A percentile compares a stretch with the other conserved stretches of the same genome.
Conservation (phyloP, 768 basidiomycete genomes). For the Glaciozyma martinii region DNA sequence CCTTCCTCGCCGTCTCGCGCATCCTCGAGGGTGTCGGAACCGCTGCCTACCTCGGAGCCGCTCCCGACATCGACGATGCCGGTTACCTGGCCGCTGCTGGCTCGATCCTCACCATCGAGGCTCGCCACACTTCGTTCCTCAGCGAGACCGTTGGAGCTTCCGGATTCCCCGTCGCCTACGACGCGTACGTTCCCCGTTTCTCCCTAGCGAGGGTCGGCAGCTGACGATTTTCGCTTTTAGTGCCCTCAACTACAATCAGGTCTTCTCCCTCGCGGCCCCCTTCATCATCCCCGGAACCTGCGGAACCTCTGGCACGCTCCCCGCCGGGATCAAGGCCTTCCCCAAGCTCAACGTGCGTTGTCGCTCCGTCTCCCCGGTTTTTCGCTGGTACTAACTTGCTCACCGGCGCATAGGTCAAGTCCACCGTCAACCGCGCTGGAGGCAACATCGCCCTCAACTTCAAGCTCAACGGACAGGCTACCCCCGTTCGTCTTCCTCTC, state of each 20-base stretch:
- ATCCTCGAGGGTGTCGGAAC: slow-evolving; percentile 22
- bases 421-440: no score
- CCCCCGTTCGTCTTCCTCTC: no score
- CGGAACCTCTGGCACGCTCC: neutral
- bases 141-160: neutral
- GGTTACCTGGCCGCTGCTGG: slow-evolving; percentile 20
- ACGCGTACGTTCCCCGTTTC: slow-evolving; percentile 1
- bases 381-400: no score
- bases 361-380: no score
- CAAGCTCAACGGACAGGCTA: no score
- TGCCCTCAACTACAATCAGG: slow-evolving; percentile 12
- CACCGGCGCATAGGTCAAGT: no score
- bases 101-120: slow-evolving; percentile 15
- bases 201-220: neutral
- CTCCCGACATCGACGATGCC: slow-evolving; percentile 6
- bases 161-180: slow-evolving; percentile 19
- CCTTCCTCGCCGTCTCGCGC: neutral
- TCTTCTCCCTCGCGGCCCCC: slow-evolving; percentile 16
- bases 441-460: no score
- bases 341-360: neutral
- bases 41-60: slow-evolving; percentile 14
- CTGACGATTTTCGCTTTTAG: neutral
- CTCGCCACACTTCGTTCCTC: slow-evolving; percentile 10
- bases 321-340: slow-evolving; percentile 6
- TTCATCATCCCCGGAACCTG: slow-evolving; percentile 9